Conservation (phyloP, 129 eudicot species). For the Tanacetum coccineum region DNA sequence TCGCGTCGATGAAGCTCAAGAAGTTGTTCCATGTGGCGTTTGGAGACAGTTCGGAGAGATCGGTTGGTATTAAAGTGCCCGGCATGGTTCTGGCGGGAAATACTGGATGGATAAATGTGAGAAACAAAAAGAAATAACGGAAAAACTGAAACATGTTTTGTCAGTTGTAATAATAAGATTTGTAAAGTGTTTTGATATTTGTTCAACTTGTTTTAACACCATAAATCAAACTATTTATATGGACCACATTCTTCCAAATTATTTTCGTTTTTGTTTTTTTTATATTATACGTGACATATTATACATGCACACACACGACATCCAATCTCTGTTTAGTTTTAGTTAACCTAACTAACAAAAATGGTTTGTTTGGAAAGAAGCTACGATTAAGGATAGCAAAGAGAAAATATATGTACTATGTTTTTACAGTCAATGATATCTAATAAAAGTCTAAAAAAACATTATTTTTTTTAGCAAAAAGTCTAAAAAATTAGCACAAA, state of each 20-base stretch:
- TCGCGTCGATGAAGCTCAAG: conserved; percentile 53
- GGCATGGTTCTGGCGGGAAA: conserved; percentile 63
- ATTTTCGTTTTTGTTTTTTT: neutral
- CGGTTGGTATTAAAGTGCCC: conserved; percentile 31
- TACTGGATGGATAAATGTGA: conserved; percentile 26
- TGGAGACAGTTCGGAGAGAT: conserved; percentile 28
- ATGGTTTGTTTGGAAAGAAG: neutral
- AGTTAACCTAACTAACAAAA: neutral
- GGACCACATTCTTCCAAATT: neutral
- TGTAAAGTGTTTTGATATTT: conserved; percentile 10
- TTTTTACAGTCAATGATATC: too few relatives aligned
- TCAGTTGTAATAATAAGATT: conserved; percentile 27
- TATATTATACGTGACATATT: neutral
- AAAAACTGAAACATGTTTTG: conserved; percentile 58
- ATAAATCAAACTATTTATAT: conserved; percentile 31
- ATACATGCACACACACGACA: neutral
- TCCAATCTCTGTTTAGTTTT: neutral
- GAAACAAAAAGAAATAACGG: conserved; percentile 28
- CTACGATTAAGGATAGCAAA: too few relatives aligned
- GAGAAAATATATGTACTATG: too few relatives aligned
- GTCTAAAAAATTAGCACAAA: too few relatives aligned
- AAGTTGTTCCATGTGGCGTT: conserved; percentile 69
- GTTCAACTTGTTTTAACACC: conserved; percentile 11
- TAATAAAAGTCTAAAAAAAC: too few relatives aligned
- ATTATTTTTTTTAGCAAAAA: too few relatives aligned